Evolutionary conservation across 164 flowering plant genomes (phyloP), one percentile per base, ranked within the genome.

Genomic region (Magnolia officinalis): DNA sequence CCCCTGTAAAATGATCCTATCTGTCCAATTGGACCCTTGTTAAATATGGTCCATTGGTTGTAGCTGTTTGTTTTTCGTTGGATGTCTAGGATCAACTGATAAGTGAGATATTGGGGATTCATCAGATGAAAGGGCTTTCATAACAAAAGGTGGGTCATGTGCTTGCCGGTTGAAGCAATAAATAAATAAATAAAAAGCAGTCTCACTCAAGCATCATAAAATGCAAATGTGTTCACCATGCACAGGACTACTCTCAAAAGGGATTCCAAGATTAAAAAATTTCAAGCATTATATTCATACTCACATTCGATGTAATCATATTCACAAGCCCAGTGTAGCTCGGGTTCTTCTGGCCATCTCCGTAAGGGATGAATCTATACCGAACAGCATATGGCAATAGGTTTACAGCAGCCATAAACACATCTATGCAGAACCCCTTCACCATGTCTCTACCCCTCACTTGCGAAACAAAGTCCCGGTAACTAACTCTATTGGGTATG

Each of bases 391-490:
- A 96, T 4, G 98, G 95, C 77, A 96, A 78, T 82, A 94, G 84
- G 79, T 75, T 88, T 18, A 91, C 80, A 45, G 98, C 97, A 76
- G 98, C 87, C 13, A 75, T 81, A 74, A 96, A 96, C 2, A 96
- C 97, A 83, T 96, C 99, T 72, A 94, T 90, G 83, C 98, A 92
- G 77, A 86, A 92, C 20, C 95, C 96, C 81, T 85, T 84, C 78
- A 89, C 82, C 18, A 11, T 74, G 70, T 87, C 77, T 59, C 87
- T 84, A 37, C 87, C 90, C 52, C 78, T 84, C n/a, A 80, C 87
- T 80, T 69, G 77, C 7, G 92, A 78, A 10, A 89, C 95, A 80
- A 90, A 92, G 63, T 88, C 91, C 52, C 61, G 72, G 71, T 63
- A 92, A 78, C 92, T 80, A 66, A 82, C 89, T 58, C 95, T 88